Evolutionary conservation across 2,329 filamentous ascomycete species (phyloP), one percentile per base, ranked within the genome.

Genomic region (Aureobasidium pullulans): DNA sequence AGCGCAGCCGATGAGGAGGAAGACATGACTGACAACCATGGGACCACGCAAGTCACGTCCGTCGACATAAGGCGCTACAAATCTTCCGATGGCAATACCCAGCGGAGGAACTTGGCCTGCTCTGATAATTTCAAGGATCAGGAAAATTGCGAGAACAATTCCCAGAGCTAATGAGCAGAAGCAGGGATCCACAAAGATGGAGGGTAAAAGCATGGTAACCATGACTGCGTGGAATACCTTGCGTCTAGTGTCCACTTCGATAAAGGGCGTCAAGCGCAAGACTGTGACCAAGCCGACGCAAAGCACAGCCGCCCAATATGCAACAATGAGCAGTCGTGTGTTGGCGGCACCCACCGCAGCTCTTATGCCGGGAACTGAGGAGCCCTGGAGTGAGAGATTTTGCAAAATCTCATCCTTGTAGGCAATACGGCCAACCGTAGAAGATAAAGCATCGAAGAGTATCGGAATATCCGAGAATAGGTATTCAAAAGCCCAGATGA

Each of bases 211-310:
- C 90, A 99, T 96, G 59, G 85, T 85, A 7, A 97, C 93, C 88
- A 97, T 97, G 81, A 93, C 96, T 66, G 95, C 95, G 72, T 99
- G 94, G 72, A 99, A 99, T 28, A 97, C 89, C 73, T 99, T 99
- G 53, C 94, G 85, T 52, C 94, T 84, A 1, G 94, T 99, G 74
- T 99, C 94, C 48, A 99, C 93, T 73, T 96, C 92, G 65, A 89
- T 92, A 52, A 89, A 78, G 42, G 87, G 89, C 56, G 94, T 83
- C 7, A 96, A 89, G 4, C 89, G 79, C 9, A 84, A 75, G n/a
- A 96, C 91, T 1, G 90, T 78, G 1, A 84, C 73, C 37, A 97
- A 79, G 0, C 93, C 94, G 1, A 84, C 70, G 15, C 82, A 70
- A 15, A 97, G 81, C 58, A 95, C 84, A 4, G 73, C 65, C 1